Base-by-base conservation (phyloP, 192 early-diverging fungal species). In the Diversispora epigaea region DNA sequence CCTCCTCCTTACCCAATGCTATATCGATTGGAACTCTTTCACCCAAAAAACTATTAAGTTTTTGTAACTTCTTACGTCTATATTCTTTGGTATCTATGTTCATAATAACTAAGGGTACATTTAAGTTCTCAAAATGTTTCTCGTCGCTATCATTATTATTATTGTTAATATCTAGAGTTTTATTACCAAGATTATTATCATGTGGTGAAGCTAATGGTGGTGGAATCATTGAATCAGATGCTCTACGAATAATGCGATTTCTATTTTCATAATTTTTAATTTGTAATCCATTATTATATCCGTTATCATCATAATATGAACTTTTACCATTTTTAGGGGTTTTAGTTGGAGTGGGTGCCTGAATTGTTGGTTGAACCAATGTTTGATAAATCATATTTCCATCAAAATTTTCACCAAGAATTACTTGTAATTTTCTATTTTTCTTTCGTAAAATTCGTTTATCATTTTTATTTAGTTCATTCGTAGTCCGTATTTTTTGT, bases 11-110 rank as follows among this genome's bases (percentile, higher is more conserved):
- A 41, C 73, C 73, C 32, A 74, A 65, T 43, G 64, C 47, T 21
- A 54, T 32, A 52, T 80, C 62, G 6, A 79, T 71, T 1, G 82
- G 82, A 4, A 83, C 76, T 44, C 71, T 76, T 45, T 83, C 82
- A 9, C 82, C 82, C 40, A 83, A 56, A 62, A 83, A 83, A 58
- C 79, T 79, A 43, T 83, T 75, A 50, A 83, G 78, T 70, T 83
- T 83, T 74, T 83, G 79, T 75, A 83, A 76, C 15, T 77, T 78
- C 43, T 80, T 80, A 63, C 73, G 43, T 55, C 73, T 14, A 65
- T 74, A 74, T 21, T 64, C 73, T 19, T 64, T 62, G 5, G 73
- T 54, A 11, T 74, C 73, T 54, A 50, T 74, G 40, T 74, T 64
- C 6, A 64, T 4, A 22, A 64, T 17, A 52, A 50, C 9, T n/a